Evolutionary conservation across 1,284 basidiomycete species (phyloP).

Genomic region (Psilocybe mexicana): DNA sequence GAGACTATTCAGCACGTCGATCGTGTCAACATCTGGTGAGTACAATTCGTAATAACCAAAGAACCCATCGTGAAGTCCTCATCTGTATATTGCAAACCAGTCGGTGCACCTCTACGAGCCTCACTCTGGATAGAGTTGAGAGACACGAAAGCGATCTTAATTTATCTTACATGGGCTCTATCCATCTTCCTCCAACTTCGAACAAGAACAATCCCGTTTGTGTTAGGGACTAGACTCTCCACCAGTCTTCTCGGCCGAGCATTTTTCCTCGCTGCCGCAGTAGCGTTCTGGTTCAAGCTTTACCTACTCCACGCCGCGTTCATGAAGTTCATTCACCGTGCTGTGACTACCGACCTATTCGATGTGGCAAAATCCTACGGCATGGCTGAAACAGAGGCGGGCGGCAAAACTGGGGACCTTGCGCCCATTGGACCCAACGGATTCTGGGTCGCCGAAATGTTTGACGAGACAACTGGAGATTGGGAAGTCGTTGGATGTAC

Average conservation of each 20-base stretch:
- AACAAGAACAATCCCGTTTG: background rate
- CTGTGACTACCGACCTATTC: slow-evolving; percentile 19
- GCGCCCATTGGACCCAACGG: slow-evolving; percentile 22
- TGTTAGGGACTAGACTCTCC: background rate
- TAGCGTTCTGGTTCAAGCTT: background rate
- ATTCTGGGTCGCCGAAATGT: slow-evolving; percentile 32
- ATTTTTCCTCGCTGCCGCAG: background rate
- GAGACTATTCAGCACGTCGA: slow-evolving; percentile 15
- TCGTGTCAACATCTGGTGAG: slow-evolving; percentile 18
- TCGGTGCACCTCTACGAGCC: slow-evolving; percentile 4
- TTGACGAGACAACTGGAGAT: slow-evolving; percentile 9
- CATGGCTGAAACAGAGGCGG: slow-evolving; percentile 4
- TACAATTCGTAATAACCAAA: background rate
- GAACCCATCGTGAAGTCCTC: background rate
- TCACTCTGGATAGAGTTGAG: background rate
- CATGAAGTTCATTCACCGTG: slow-evolving; percentile 7
- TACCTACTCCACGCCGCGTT: slow-evolving; percentile 2
- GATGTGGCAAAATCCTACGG: slow-evolving; percentile 23
- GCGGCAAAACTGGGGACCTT: slow-evolving; percentile 3
- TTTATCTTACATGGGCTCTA: background rate
- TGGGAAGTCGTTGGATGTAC: slow-evolving; percentile 28
- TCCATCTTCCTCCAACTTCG: background rate
- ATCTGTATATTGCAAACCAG: background rate
- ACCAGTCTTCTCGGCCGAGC: background rate
- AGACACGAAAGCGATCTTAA: background rate